Conservation (phyloP, 2,329 filamentous ascomycete species). For the Aspergillus sp. region DNA sequence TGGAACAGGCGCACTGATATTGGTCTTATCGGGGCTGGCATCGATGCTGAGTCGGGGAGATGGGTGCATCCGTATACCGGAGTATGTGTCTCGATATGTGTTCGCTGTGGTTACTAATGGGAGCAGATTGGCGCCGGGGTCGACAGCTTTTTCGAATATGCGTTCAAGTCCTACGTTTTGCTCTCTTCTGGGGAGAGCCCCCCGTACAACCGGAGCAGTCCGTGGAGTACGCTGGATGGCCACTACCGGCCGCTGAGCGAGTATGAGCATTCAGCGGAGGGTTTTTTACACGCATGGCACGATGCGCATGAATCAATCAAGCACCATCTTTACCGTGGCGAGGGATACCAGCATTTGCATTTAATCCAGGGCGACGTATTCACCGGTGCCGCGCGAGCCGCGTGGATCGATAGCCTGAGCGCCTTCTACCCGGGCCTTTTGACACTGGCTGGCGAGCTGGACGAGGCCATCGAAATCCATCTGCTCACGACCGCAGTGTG, state of each 20-base stretch:
- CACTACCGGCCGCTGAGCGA: slow-evolving; percentile 56
- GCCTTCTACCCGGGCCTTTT: slow-evolving; percentile 91
- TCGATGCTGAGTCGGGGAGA: slow-evolving; percentile 80
- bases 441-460: slow-evolving; percentile 74
- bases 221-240: slow-evolving; percentile 47
- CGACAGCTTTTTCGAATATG: slow-evolving; percentile 98
- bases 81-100: slow-evolving; percentile 18
- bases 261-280: slow-evolving; percentile 61
- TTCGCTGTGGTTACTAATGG: not conserved
- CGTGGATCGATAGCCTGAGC: slow-evolving; percentile 93
- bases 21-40: slow-evolving; percentile 79
- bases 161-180: slow-evolving; percentile 84
- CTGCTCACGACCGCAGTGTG: slow-evolving; percentile 86
- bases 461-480: slow-evolving; percentile 84
- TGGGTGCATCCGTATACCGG: slow-evolving; percentile 89
- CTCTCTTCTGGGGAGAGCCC: slow-evolving; percentile 60
- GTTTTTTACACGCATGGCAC: slow-evolving; percentile 76
- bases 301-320: slow-evolving; percentile 80
- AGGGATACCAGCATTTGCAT: slow-evolving; percentile 71
- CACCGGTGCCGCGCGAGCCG: slow-evolving; percentile 78
- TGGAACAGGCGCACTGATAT: slow-evolving; percentile 80
- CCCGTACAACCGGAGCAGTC: slow-evolving; percentile 26
- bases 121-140: slow-evolving; percentile 79
- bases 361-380: slow-evolving; percentile 83
- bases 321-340: slow-evolving; percentile 75